phyloP scores from a whole-genome alignment of 768 basidiomycete genomes.

The Mycena amicta region DNA sequence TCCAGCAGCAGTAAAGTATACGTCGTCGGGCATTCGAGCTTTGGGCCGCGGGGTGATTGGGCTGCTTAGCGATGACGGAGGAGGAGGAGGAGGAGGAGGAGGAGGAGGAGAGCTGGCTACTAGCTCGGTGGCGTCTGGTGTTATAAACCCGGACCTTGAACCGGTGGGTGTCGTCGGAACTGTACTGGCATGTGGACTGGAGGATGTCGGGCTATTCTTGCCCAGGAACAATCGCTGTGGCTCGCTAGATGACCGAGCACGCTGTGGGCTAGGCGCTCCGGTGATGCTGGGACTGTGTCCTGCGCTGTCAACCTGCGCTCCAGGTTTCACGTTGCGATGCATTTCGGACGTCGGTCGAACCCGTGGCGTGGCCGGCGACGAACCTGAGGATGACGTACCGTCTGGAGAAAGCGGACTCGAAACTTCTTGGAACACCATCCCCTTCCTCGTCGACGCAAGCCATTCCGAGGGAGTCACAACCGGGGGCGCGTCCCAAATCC shows the following conservation, averaged over 20 bases:
- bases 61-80: slow-evolving; percentile 4
- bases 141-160: slow-evolving; percentile 5
- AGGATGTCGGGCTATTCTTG: background rate
- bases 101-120: slow-evolving; percentile 1
- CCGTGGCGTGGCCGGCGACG: slow-evolving; percentile 18
- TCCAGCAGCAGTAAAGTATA: slow-evolving; percentile 21
- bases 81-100: slow-evolving; percentile 6
- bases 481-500: slow-evolving; percentile 4
- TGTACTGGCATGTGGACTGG: slow-evolving; percentile 6
- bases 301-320: background rate
- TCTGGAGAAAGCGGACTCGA: slow-evolving; percentile 9
- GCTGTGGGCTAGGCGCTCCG: slow-evolving; percentile 1
- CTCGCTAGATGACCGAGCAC: slow-evolving; percentile 21
- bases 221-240: slow-evolving; percentile 19
- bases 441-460: slow-evolving; percentile 12
- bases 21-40: slow-evolving; percentile 14
- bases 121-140: background rate
- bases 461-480: slow-evolving; percentile 18
- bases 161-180: slow-evolving; percentile 13
- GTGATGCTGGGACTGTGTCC: background rate
- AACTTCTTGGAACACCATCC: background rate
- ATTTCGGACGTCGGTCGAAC: slow-evolving; percentile 3
- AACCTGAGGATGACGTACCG: background rate
- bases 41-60: background rate
- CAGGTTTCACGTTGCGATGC: slow-evolving; percentile 1